These are phyloP conservation scores for Moesziomyces parantarcticus DNA, from an alignment of 1,284 basidiomycete genomes.

Conservation along the genomic window DNA sequence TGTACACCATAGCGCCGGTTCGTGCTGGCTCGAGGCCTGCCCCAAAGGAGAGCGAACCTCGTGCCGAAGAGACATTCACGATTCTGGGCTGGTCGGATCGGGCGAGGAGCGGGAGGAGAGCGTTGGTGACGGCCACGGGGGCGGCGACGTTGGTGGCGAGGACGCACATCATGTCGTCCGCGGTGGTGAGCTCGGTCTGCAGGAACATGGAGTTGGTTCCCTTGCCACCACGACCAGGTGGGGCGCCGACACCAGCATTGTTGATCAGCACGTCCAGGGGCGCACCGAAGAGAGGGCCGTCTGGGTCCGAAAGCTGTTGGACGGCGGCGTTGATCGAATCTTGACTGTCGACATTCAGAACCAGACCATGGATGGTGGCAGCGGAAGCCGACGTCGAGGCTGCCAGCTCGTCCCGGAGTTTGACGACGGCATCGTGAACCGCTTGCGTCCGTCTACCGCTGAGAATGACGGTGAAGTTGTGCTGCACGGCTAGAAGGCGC, in stretches of 20 bases:
- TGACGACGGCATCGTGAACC: background rate
- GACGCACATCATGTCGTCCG: constrained; percentile 15
- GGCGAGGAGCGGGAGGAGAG: constrained; percentile 14
- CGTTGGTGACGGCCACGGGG: constrained; percentile 22
- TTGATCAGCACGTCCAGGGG: constrained; percentile 35
- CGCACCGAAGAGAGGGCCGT: constrained; percentile 5
- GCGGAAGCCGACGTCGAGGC: no score
- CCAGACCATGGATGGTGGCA: background rate
- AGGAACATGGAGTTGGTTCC: constrained; percentile 19
- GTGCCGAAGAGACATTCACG: constrained; percentile 24
- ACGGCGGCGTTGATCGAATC: constrained; percentile 13
- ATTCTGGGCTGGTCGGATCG: constrained; percentile 10
- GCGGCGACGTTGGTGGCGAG: constrained; percentile 24
- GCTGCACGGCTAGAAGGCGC: constrained; percentile 2
- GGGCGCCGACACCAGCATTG: constrained; percentile 28
- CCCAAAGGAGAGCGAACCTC: constrained; percentile 21
- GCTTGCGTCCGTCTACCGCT: constrained; percentile 8
- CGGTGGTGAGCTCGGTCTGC: constrained; percentile 15
- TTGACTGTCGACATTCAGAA: constrained; percentile 10
- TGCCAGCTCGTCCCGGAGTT: constrained; percentile 1
- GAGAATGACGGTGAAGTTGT: constrained; percentile 11
- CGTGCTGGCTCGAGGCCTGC: constrained; percentile 17
- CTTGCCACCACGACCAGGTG: constrained; percentile 18
- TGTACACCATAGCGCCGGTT: constrained; percentile 41
- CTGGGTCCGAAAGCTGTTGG: background rate